Conservation (phyloP, 345 rosid genomes). For the Brassica rapa region DNA sequence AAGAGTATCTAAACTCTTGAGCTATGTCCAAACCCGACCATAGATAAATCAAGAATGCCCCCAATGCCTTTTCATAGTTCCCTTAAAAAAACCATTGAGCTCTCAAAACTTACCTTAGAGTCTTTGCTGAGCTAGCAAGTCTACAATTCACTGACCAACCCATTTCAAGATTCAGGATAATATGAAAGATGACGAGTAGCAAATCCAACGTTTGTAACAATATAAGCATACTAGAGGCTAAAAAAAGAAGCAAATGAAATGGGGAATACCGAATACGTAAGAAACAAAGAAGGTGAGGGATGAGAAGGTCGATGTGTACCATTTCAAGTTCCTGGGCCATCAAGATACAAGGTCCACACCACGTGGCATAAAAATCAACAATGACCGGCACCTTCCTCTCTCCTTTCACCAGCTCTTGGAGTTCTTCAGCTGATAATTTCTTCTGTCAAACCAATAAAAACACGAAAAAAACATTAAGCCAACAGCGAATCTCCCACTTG, state of each 20-base stretch:
- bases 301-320: conserved; percentile 46
- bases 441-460: conserved; percentile 43
- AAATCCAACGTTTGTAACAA: too few relatives aligned
- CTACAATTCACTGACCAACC: neutral
- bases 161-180: neutral
- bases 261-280: neutral
- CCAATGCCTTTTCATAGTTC: neutral
- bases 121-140: neutral
- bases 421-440: conserved; percentile 75
- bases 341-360: conserved; percentile 97
- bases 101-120: neutral
- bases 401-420: conserved; percentile 81
- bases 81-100: neutral
- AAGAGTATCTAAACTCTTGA: neutral
- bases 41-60: neutral
- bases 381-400: conserved; percentile 73
- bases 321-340: conserved; percentile 95
- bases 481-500: conserved; percentile 1
- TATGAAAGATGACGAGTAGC: too few relatives aligned
- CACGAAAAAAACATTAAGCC: neutral
- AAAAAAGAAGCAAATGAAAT: neutral
- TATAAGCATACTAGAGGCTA: neutral
- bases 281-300: neutral
- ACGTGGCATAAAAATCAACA: conserved; percentile 90
- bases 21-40: neutral